Evolutionary conservation across 2,329 filamentous ascomycete genomes (phyloP).

Genomic region (Ceratocystis huliohia): DNA sequence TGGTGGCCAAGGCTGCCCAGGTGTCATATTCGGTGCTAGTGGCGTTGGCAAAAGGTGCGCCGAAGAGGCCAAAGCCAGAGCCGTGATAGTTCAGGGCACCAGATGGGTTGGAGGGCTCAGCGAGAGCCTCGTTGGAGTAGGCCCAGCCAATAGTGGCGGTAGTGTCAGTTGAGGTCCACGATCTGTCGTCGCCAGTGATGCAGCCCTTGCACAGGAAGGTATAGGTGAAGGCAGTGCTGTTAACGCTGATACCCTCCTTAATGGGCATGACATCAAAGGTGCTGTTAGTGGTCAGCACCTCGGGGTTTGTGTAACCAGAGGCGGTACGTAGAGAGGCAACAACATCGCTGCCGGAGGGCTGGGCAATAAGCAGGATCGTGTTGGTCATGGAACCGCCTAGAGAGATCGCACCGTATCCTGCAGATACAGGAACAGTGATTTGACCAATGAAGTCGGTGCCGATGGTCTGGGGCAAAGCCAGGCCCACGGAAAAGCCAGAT

Average conservation of each 20-base stretch:
- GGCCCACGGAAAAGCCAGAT: constrained; percentile 35
- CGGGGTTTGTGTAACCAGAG: constrained; percentile 35
- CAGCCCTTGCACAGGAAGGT: constrained; percentile 42
- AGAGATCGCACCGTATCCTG: constrained; percentile 38
- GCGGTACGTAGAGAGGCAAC: constrained; percentile 26
- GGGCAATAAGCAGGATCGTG: constrained; percentile 37
- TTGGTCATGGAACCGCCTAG: constrained; percentile 36
- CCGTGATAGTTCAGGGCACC: constrained; percentile 31
- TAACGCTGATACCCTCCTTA: constrained; percentile 39
- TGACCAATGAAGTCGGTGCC: constrained; percentile 43
- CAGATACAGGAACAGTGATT: constrained; percentile 33
- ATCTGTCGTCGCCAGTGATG: constrained; percentile 27
- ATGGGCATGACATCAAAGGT: constrained; percentile 33
- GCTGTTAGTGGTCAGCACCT: constrained; percentile 32
- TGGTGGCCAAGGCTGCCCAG: constrained; percentile 24
- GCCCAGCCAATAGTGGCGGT: constrained; percentile 31
- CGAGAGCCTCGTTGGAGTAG: constrained; percentile 28
- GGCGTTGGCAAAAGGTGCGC: constrained; percentile 29
- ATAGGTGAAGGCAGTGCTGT: constrained; percentile 40
- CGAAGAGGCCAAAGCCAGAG: constrained; percentile 31
- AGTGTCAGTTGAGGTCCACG: constrained; percentile 26
- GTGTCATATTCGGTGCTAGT: constrained; percentile 25
- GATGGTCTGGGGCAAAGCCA: constrained; percentile 38
- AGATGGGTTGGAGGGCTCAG: constrained; percentile 26
- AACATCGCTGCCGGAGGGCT: constrained; percentile 36